Evolutionary conservation across 2,329 filamentous ascomycete genomes (phyloP).

Genomic region (Aspergillus sp.): DNA sequence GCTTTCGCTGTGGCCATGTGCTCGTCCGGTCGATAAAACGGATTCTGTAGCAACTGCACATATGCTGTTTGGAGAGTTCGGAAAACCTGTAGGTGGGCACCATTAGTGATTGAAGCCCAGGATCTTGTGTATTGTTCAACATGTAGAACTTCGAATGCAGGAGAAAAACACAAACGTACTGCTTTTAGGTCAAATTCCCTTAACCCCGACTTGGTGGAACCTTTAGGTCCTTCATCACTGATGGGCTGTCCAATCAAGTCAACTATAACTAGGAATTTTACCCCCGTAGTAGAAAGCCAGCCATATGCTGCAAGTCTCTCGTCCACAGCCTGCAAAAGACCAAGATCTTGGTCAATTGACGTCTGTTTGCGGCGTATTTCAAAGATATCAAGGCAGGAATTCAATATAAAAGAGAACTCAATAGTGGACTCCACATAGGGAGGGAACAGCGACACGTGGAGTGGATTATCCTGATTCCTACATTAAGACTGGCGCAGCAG

Average conservation of each 20-base stretch:
- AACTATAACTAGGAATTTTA: conserved; percentile 86
- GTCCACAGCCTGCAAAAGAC: conserved; percentile 88
- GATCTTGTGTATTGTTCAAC: neutral
- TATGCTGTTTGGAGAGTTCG: conserved; percentile 91
- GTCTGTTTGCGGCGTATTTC: conserved; percentile 77
- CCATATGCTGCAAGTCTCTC: conserved; percentile 92
- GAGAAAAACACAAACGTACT: conserved; percentile 50
- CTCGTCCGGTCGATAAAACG: conserved; percentile 90
- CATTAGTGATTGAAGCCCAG: neutral
- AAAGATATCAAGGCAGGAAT: conserved; percentile 90
- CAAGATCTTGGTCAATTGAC: conserved; percentile 78
- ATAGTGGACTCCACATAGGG: conserved; percentile 66
- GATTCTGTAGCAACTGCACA: conserved; percentile 84
- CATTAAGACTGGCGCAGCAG: conserved; percentile 3
- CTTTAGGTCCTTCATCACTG: conserved; percentile 34
- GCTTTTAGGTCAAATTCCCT: conserved; percentile 85
- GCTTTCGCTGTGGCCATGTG: conserved; percentile 63
- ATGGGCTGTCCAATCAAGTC: conserved; percentile 75
- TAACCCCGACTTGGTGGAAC: conserved; percentile 62
- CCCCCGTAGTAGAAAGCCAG: conserved; percentile 92
- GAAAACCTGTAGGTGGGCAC: conserved; percentile 63
- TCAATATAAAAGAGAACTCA: conserved; percentile 89
- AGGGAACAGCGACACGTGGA: conserved; percentile 89
- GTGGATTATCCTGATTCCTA: conserved; percentile 78
- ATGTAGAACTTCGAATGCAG: neutral